A percentile compares a stretch with the other conserved stretches of the same genome.
Evolutionary conservation across 2,329 filamentous ascomycete genomes (phyloP).

Genomic region (Ambrosiella beaveri): DNA sequence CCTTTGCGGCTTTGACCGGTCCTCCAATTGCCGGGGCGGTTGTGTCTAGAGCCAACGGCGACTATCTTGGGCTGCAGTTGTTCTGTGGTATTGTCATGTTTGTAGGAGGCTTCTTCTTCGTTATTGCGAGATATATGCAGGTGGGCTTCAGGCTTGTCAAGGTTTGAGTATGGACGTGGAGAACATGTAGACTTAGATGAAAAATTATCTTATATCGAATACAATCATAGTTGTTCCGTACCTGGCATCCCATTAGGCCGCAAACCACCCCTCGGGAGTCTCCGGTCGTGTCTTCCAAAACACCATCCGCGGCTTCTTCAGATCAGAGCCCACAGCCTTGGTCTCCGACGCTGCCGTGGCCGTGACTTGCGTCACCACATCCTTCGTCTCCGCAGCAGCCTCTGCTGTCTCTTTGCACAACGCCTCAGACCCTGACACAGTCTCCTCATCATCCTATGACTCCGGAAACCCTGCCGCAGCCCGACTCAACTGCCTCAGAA

Average conservation of each 20-base stretch:
- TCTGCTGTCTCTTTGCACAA: too few species aligned
- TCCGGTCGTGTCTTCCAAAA: too few species aligned
- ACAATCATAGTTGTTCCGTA: too few species aligned
- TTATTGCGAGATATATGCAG: conserved; percentile 20
- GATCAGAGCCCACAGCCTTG: too few species aligned
- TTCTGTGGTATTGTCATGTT: conserved; percentile 41
- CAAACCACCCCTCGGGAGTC: too few species aligned
- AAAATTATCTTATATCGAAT: too few species aligned
- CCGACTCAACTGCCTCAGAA: conserved; percentile 21
- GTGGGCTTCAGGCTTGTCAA: conserved; percentile 21
- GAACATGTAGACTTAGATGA: too few species aligned
- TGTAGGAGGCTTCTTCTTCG: conserved; percentile 17
- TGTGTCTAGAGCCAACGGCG: conserved; percentile 31
- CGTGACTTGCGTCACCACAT: too few species aligned
- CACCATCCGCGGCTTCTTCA: too few species aligned
- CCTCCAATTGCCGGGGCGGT: conserved; percentile 51
- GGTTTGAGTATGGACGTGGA: conserved; percentile 16
- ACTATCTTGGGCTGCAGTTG: conserved; percentile 43
- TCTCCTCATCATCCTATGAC: background rate
- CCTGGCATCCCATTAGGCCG: too few species aligned
- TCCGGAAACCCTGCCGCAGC: conserved; percentile 21
- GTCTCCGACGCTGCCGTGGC: too few species aligned
- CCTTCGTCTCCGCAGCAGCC: too few species aligned
- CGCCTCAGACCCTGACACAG: background rate
- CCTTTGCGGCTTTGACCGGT: conserved; percentile 48